phyloP scores from a whole-genome alignment of 179 eudicot species.

The Corrigiola litoralis region DNA sequence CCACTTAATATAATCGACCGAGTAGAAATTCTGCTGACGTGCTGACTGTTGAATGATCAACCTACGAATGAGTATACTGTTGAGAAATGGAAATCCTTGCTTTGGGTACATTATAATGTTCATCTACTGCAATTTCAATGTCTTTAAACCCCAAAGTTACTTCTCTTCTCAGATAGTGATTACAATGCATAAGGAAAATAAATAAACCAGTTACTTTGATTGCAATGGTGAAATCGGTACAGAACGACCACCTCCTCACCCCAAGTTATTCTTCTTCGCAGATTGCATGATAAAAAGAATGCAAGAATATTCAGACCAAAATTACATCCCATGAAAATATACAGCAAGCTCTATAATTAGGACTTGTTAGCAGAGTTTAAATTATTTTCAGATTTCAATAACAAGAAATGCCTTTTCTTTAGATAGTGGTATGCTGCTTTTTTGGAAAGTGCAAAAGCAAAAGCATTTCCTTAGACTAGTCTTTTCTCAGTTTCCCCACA shows the following conservation, averaged over 20 bases:
- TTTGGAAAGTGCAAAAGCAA: slow-evolving; percentile 31
- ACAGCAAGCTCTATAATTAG: background rate
- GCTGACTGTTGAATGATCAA: slow-evolving; percentile 14
- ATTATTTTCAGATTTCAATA: background rate
- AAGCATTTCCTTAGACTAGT: background rate
- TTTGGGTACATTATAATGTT: too few relatives aligned
- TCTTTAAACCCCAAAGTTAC: too few relatives aligned
- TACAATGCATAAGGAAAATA: too few relatives aligned
- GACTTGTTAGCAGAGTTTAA: background rate
- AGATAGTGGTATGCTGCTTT: slow-evolving; percentile 16
- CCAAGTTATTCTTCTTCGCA: too few relatives aligned
- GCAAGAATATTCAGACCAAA: too few relatives aligned
- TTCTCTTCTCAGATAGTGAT: too few relatives aligned
- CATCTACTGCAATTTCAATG: too few relatives aligned
- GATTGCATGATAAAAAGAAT: too few relatives aligned
- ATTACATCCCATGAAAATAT: background rate
- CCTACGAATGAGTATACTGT: background rate
- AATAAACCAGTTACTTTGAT: too few relatives aligned
- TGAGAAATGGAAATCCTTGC: background rate
- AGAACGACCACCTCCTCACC: too few relatives aligned
- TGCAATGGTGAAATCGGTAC: too few relatives aligned
- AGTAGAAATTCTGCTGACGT: slow-evolving; percentile 6
- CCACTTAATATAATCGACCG: background rate
- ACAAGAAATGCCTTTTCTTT: slow-evolving; percentile 4
- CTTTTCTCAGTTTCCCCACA: slow-evolving; percentile 15